Base-by-base conservation (phyloP, 768 basidiomycete species). In the Pisolithus albus region DNA sequence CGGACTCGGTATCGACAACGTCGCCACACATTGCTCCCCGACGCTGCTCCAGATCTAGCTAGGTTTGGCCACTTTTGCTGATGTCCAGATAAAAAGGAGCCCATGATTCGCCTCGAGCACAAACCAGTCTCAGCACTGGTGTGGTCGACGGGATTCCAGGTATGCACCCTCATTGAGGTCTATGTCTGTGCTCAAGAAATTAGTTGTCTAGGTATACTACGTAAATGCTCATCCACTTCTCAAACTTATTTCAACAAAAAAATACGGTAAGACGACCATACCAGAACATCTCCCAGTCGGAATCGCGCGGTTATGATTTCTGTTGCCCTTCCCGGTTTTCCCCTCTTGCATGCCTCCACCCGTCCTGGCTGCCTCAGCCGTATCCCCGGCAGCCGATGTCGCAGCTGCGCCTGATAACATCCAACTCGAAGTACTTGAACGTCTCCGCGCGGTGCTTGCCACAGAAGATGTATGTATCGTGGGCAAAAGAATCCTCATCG, bases 241-340 rank as follows among this genome's bases (percentile, higher is more conserved):
- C 11, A 70, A 86, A 43, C 70, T 76, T 52, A 87, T 83, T 0
- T 80, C 84, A 1, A 93, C 84, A 1, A 93, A 86, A 63, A 60
- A 72, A 1, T 96, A 88, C 61, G 94, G 95, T 40, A 88, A 84
- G 59, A 75, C 83, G 13, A 76, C 97, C 63, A 80, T 78, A 55
- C 62, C 76, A 1, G 64, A 77, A 11, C 80, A 94, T 39, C 80
- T 98, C 7, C 79, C 81, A 0, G 75, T 83, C n/a, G 94, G 87
- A 8, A 77, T 95, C 38, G 73, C 77, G 2, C 74, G 77, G 9
- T 94, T 93, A 71, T n/a, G n/a, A n/a, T 93, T 96, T 71, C 88
- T 90, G 19, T 66, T 79, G 37, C 71, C 57, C 11, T 4, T 7
- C 28, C 28, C 9, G 4, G 39, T 23, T 61, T 45, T 57, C 30